These are phyloP conservation scores for Trichoderma simmonsii DNA, from an alignment of 2,329 filamentous ascomycete species.

Conservation along the genomic window DNA sequence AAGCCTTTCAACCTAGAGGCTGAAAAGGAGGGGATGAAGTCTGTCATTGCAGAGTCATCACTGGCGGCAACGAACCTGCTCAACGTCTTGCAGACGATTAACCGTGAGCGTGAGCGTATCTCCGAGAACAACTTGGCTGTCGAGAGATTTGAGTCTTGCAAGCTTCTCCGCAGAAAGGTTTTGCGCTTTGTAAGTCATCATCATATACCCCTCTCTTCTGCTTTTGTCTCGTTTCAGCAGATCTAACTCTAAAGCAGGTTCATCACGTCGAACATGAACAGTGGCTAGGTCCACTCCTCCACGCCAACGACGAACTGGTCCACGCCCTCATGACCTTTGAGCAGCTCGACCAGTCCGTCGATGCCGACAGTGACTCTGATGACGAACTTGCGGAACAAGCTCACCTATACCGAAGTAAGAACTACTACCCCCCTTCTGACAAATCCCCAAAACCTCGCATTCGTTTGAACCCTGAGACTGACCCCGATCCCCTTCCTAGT, in stretches of 20 bases:
- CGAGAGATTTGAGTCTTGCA: conserved; percentile 80
- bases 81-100: conserved; percentile 85
- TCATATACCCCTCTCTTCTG: neutral
- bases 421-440: neutral
- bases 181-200: conserved; percentile 66
- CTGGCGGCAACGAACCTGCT: conserved; percentile 87
- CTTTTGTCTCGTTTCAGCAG: neutral
- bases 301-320: conserved; percentile 95
- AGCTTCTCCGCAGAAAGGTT: conserved; percentile 77
- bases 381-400: conserved; percentile 66
- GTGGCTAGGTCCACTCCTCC: conserved; percentile 84
- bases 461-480: neutral
- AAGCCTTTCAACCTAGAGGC: conserved; percentile 78
- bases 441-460: neutral
- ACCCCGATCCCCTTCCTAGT: conserved; percentile 35
- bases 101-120: conserved; percentile 82
- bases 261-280: conserved; percentile 88
- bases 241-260: conserved; percentile 50
- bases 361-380: conserved; percentile 69
- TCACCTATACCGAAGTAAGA: conserved; percentile 59
- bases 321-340: conserved; percentile 91
- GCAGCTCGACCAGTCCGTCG: conserved; percentile 83
- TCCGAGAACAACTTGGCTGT: conserved; percentile 77
- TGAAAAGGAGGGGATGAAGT: conserved; percentile 83
- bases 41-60: conserved; percentile 82